Percentiles rank a stretch among this genome's conserved stretches.
Conservation (phyloP, 1,284 basidiomycete genomes). For the Coriolopsis trogii region DNA sequence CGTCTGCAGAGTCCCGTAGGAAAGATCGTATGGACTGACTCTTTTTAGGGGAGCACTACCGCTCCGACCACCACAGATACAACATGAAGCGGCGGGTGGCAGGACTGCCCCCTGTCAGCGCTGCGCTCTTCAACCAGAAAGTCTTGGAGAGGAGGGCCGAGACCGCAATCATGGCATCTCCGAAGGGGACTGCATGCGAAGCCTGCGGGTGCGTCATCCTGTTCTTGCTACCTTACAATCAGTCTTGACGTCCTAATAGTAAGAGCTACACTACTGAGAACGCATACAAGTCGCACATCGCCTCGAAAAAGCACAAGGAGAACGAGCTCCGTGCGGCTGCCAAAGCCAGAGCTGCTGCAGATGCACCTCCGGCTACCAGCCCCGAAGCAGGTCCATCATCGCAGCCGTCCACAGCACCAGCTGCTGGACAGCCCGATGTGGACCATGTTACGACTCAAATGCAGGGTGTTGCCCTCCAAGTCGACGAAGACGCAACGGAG, state of each 20-base stretch:
- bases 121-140: slow-evolving; percentile 86
- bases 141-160: slow-evolving; percentile 81
- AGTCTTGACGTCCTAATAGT: slow-evolving; percentile 44
- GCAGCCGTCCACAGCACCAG: too few species aligned
- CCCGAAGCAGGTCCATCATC: slow-evolving; percentile 15
- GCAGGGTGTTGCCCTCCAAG: slow-evolving; percentile 31
- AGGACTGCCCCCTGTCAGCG: slow-evolving; percentile 84
- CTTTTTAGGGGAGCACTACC: slow-evolving; percentile 76
- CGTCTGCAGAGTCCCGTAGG: neutral
- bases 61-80: slow-evolving; percentile 95
- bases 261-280: slow-evolving; percentile 92
- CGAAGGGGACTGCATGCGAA: slow-evolving; percentile 70
- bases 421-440: neutral
- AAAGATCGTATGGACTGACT: slow-evolving; percentile 4
- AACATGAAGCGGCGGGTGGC: slow-evolving; percentile 99
- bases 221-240: neutral
- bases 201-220: slow-evolving; percentile 72
- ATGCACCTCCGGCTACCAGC: slow-evolving; percentile 8
- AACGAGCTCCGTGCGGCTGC: slow-evolving; percentile 60
- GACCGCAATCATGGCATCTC: slow-evolving; percentile 68
- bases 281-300: slow-evolving; percentile 86
- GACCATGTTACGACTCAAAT: slow-evolving; percentile 14
- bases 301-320: slow-evolving; percentile 92
- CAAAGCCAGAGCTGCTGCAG: slow-evolving; percentile 21
- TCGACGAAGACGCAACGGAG: slow-evolving; percentile 49